Conservation (phyloP, 1,284 basidiomycete genomes). For the Trametes pubescens region DNA sequence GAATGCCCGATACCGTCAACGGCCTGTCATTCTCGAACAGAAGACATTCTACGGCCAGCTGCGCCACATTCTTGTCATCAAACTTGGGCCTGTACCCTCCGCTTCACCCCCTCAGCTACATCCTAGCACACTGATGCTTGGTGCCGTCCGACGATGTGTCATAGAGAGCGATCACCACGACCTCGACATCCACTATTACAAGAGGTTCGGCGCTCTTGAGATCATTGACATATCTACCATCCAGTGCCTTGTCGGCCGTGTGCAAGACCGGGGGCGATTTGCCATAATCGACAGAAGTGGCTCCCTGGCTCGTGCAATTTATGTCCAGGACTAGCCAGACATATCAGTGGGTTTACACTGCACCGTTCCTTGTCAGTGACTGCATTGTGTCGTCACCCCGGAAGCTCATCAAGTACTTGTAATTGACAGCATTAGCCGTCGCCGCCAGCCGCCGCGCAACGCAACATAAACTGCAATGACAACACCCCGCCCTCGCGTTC, state of each 20-base stretch:
- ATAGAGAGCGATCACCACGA: background rate
- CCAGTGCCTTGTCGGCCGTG: slow-evolving; percentile 10
- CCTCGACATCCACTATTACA: slow-evolving; percentile 18
- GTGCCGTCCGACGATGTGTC: slow-evolving; percentile 1
- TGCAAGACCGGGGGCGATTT: background rate
- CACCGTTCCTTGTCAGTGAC: background rate
- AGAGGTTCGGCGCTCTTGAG: background rate
- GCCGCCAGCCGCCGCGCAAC: too few relatives aligned
- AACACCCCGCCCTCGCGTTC: too few relatives aligned
- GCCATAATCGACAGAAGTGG: slow-evolving; percentile 13
- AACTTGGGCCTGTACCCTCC: background rate
- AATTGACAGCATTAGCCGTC: too few relatives aligned
- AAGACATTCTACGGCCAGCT: slow-evolving; percentile 12
- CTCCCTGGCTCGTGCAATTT: background rate
- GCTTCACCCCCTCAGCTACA: background rate
- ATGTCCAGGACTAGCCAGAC: background rate
- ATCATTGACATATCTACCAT: slow-evolving; percentile 4
- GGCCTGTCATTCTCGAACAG: background rate
- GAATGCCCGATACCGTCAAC: slow-evolving; percentile 2
- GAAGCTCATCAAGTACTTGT: too few relatives aligned
- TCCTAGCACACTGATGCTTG: background rate
- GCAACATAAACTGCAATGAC: too few relatives aligned
- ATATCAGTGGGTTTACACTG: background rate
- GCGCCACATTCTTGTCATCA: background rate
- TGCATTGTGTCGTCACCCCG: too few relatives aligned